Conservation (phyloP, 805 yeast species). For the Nakazawaea wyomingensis region DNA sequence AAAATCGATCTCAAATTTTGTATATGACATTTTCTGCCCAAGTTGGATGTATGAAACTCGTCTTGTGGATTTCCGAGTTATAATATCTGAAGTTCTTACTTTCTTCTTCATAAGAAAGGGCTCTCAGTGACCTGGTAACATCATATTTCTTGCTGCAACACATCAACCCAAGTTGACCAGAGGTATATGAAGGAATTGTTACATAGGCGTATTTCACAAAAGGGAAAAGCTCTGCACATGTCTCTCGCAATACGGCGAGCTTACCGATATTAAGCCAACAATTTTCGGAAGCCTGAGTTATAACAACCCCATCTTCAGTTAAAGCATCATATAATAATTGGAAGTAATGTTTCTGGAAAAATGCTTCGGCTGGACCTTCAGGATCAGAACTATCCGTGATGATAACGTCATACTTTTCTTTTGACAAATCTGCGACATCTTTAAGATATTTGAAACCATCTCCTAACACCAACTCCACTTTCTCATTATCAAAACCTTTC, state of each 20-base stretch:
- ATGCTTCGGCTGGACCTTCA: constrained; percentile 93
- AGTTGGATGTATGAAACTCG: constrained; percentile 87
- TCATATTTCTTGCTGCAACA: constrained; percentile 76
- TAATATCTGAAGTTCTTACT: constrained; percentile 70
- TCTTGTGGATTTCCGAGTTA: constrained; percentile 76
- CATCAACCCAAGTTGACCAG: constrained; percentile 98
- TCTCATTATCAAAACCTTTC: constrained; percentile 53
- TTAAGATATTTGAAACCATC: constrained; percentile 83
- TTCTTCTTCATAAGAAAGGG: constrained; percentile 57
- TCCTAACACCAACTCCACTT: constrained; percentile 59
- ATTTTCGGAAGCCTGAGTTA: constrained; percentile 88
- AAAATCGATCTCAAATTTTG: not conserved
- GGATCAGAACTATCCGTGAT: constrained; percentile 94
- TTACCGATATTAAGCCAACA: constrained; percentile 88
- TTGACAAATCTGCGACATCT: constrained; percentile 29
- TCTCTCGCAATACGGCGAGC: constrained; percentile 75
- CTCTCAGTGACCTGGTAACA: constrained; percentile 66
- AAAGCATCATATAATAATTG: constrained; percentile 80
- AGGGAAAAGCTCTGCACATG: constrained; percentile 83
- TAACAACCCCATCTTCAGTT: constrained; percentile 84
- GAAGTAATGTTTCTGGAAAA: constrained; percentile 91
- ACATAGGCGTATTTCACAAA: constrained; percentile 88
- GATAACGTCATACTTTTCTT: constrained; percentile 67
- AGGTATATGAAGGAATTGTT: constrained; percentile 93
- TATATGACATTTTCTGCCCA: constrained; percentile 49